Evolutionary conservation across 2,329 filamentous ascomycete species (phyloP), one percentile per base, ranked within the genome.

Genomic region (Ophiostoma populinum): DNA sequence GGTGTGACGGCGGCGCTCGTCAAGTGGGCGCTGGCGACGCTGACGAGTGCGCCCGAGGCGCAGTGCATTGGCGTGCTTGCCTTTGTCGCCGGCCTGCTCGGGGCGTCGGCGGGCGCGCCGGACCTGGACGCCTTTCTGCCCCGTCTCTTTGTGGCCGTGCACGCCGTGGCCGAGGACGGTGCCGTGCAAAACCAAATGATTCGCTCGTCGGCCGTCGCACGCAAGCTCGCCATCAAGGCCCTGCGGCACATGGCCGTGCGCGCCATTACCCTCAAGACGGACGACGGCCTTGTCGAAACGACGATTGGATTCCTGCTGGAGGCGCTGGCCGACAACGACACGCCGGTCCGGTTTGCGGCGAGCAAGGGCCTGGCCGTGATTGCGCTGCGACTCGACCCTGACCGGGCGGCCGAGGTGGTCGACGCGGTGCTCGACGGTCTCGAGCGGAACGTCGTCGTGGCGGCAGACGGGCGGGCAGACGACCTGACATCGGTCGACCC

Each of bases 291-390:
- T 5, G 82, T 92, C 12, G 87, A 95, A 55, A 75, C 76, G 20
- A 70, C 80, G 5, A 83, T 98, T 45, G 80, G 85, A 36, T 75
- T 80, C 47, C 64, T 94, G 3, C 65, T 98, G 3, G 76, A 82
- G 40, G 67, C 69, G 10, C 61, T 95, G 1, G 74, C 74, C 2
- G 90, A 98, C 52, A 80, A 81, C 40, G 86, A 95, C 48, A 94
- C 86, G 0, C 83, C 85, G 1, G 86, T 98, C 10, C 68, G 90
- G 24, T 71, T 93, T 46, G 80, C 87, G 21, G 82, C 87, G 15
- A 93, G 85, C 53, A 98, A 98, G 56, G 80, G 85, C 4, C 67
- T 95, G 29, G 92, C 85, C 53, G 68, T 92, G 35, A 74, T 95
- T 44, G 78, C 86, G 0, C 60, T 92, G 34, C 86, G 80, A 44